Evolutionary conservation across 495 filamentous ascomycete genomes (phyloP).

Genomic region (Penicillium parvum): DNA sequence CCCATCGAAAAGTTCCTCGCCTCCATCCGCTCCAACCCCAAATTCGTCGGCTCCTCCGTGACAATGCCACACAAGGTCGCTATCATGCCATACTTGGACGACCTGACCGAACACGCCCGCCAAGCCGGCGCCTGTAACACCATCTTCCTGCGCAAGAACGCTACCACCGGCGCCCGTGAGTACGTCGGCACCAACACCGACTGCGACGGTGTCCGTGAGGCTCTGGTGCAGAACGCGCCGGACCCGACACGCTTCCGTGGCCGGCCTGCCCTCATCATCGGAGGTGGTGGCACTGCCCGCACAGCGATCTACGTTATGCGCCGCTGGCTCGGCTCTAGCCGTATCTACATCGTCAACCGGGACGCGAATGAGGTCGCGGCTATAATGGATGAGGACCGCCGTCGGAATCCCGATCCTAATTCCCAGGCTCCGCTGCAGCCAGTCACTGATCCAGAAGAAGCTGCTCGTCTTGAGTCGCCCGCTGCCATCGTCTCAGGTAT

Average conservation of each 20-base stretch:
- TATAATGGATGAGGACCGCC: constrained; percentile 50
- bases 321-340: constrained; percentile 58
- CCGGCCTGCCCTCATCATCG: constrained; percentile 56
- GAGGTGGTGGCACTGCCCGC: constrained; percentile 67
- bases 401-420: constrained; percentile 25
- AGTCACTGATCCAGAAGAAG: constrained; percentile 53
- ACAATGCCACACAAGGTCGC: constrained; percentile 75
- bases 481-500: constrained; percentile 62
- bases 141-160: constrained; percentile 54
- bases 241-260: constrained; percentile 41
- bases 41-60: constrained; percentile 61
- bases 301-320: constrained; percentile 64
- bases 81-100: constrained; percentile 64
- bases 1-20: constrained; percentile 47
- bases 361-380: constrained; percentile 57
- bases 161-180: constrained; percentile 31
- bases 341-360: constrained; percentile 69
- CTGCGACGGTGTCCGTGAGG: constrained; percentile 66
- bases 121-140: constrained; percentile 73
- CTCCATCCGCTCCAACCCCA: constrained; percentile 42
- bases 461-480: constrained; percentile 50
- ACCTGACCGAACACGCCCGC: constrained; percentile 60
- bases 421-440: constrained; percentile 50
- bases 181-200: constrained; percentile 73
- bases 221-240: constrained; percentile 56